Conservation (phyloP, 768 basidiomycete genomes). For the Lactarius trivialis region DNA sequence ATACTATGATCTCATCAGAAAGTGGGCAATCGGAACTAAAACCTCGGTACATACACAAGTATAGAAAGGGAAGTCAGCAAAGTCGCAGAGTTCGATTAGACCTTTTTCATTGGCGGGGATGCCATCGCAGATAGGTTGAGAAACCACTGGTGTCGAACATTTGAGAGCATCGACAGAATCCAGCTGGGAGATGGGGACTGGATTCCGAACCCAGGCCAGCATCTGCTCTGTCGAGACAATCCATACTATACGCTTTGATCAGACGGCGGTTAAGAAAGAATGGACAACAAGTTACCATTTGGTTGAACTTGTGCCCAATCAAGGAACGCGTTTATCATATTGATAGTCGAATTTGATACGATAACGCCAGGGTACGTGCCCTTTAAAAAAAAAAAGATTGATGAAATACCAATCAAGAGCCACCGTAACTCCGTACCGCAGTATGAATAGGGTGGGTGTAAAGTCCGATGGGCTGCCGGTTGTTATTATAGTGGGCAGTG, state of each 20-base stretch:
- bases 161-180: slow-evolving; percentile 46
- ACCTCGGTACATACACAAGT: slow-evolving; percentile 52
- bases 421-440: slow-evolving; percentile 36
- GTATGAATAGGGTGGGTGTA: slow-evolving; percentile 81
- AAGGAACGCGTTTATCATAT: slow-evolving; percentile 73
- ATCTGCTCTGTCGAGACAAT: slow-evolving; percentile 68
- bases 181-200: slow-evolving; percentile 56
- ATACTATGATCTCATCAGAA: slow-evolving; percentile 41
- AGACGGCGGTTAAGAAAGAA: background rate
- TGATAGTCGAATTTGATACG: slow-evolving; percentile 46
- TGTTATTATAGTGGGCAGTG: slow-evolving; percentile 63
- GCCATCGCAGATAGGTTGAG: slow-evolving; percentile 66
- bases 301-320: slow-evolving; percentile 74
- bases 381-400: slow-evolving; percentile 24
- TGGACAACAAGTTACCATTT: slow-evolving; percentile 39
- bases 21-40: background rate
- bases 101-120: slow-evolving; percentile 63
- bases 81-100: slow-evolving; percentile 52
- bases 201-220: slow-evolving; percentile 67
- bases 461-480: slow-evolving; percentile 72
- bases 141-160: slow-evolving; percentile 58
- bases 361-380: slow-evolving; percentile 54
- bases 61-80: slow-evolving; percentile 71
- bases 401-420: background rate
- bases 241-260: slow-evolving; percentile 45